Base-by-base conservation (phyloP, 768 basidiomycete species). In the Lactarius hatsudake region DNA sequence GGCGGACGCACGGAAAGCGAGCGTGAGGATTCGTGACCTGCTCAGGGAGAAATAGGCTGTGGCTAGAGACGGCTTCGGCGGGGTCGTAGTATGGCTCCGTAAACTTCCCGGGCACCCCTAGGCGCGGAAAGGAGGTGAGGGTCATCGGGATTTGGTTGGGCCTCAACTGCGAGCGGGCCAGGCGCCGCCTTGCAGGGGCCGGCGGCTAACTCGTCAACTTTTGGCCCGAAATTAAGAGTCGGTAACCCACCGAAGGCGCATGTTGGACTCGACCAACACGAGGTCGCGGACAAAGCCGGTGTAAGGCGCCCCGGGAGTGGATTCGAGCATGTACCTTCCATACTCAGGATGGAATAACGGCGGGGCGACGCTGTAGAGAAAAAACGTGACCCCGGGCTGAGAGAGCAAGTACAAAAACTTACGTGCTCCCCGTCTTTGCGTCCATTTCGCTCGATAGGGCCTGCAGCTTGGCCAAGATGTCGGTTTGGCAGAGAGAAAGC, bases 321-420 rank as follows among this genome's bases (percentile, higher is more conserved):
- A 94, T 76, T 99, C 97, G 61, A 99, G 84, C 97, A 99, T 99
- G 80, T 93, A 98, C 45, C 96, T 86, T 48, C 97, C 97, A 79
- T 98, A 99, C 78, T 99, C 97, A 20, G 96, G 96, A 75, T 98
- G 97, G 74, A 96, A 98, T 15, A 89, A 91, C 2, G 97, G 97
- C 55, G 40, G 62, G 10, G 58, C 12, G 18, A 70, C 59, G 15
- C 57, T 72, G 34, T 5, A 38, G 32, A 12, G 51, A 8, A 28
- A 34, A 59, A 65, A 57, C 4, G 26, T 53, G 51, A 53, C 6
- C 6, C 26, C 13, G 12, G 5, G 10, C 51, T 26, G 6, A 6
- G 23, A 28, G 5, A 2, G 26, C 23, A 23, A 26, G 23, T 26
- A 57, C 59, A 32, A 42, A 65, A 28, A 78, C 87, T 71, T 76